phyloP scores from a whole-genome alignment of 2,329 filamentous ascomycete species.

The Cladosporium sp. region DNA sequence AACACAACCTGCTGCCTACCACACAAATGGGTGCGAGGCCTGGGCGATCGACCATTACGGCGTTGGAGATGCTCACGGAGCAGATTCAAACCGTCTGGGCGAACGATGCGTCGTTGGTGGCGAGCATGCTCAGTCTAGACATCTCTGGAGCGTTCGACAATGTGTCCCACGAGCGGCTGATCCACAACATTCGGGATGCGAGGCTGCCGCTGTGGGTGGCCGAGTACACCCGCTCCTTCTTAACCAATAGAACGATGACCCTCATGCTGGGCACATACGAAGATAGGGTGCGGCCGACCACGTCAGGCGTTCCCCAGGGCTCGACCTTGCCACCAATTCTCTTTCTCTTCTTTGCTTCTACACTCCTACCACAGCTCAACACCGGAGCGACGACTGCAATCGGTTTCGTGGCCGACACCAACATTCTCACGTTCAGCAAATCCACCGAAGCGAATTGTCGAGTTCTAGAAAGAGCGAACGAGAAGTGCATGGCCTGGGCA shows the following conservation, averaged over 20 bases:
- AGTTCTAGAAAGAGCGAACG: background rate
- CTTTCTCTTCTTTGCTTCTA: slow-evolving; percentile 30
- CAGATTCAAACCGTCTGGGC: no score
- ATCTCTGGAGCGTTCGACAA: slow-evolving; percentile 29
- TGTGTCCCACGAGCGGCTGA: slow-evolving; percentile 31
- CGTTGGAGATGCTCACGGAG: no score
- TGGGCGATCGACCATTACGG: no score
- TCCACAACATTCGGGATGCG: slow-evolving; percentile 29
- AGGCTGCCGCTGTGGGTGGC: slow-evolving; percentile 22
- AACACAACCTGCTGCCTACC: no score
- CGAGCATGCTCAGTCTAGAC: slow-evolving; percentile 29
- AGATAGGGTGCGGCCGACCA: slow-evolving; percentile 15
- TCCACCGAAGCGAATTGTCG: slow-evolving; percentile 7
- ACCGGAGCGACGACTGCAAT: background rate
- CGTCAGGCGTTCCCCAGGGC: slow-evolving; percentile 27
- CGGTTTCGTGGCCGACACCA: slow-evolving; percentile 9
- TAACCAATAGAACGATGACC: slow-evolving; percentile 8
- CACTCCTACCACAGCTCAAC: slow-evolving; percentile 19
- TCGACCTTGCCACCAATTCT: slow-evolving; percentile 29
- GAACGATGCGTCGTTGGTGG: slow-evolving; percentile 16
- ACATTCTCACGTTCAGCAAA: slow-evolving; percentile 9
- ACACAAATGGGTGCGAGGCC: background rate
- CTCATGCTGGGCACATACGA: slow-evolving; percentile 17
- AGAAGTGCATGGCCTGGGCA: slow-evolving; percentile 8
- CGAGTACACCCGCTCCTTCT: slow-evolving; percentile 25